These are phyloP conservation scores for Laburnicola sp. DNA, from an alignment of 2,329 filamentous ascomycete species.

Conservation along the genomic window DNA sequence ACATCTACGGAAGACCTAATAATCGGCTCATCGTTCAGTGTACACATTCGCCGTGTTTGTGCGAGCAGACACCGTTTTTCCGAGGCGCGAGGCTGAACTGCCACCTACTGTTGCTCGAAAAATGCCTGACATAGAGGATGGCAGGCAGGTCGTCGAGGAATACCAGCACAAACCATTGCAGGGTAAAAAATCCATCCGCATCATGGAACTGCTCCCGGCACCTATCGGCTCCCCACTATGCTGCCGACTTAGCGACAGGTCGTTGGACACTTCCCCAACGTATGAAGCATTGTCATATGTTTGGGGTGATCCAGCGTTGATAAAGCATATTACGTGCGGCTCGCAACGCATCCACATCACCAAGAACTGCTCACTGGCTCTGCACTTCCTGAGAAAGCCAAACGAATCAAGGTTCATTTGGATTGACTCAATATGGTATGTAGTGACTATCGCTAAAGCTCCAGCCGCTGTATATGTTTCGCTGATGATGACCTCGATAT, in stretches of 20 bases:
- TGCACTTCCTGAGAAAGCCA: neutral
- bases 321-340: neutral
- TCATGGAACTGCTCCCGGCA: neutral
- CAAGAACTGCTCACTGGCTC: slow-evolving; percentile 1
- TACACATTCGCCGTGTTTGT: too few relatives aligned
- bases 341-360: neutral
- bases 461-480: neutral
- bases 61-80: too few relatives aligned
- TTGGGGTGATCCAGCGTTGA: neutral
- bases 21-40: too few relatives aligned
- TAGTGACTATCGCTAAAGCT: neutral
- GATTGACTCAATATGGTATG: slow-evolving; percentile 9
- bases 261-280: neutral
- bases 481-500: neutral
- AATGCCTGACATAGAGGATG: too few relatives aligned
- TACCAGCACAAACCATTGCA: neutral
- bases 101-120: too few relatives aligned
- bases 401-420: neutral
- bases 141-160: neutral
- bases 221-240: neutral
- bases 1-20: too few relatives aligned
- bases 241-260: neutral
- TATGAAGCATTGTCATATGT: slow-evolving; percentile 6
- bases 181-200: neutral
- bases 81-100: too few relatives aligned